A percentile compares a stretch with the other conserved stretches of the same genome.
Evolutionary conservation across 306 rosid genomes (phyloP).

Genomic region (Citrullus colocynthis): DNA sequence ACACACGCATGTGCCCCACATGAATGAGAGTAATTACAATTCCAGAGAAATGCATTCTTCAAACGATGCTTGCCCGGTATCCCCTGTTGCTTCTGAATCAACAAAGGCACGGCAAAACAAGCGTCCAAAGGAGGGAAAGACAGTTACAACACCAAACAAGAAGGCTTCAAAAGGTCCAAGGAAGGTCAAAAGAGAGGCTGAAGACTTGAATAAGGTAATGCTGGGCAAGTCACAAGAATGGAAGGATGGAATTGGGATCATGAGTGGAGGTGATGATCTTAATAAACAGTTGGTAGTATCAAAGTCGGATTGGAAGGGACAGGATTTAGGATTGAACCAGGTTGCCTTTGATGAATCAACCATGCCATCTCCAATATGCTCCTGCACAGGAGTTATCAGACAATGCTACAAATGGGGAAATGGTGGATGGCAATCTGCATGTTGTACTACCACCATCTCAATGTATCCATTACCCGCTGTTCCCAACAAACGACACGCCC

Average conservation of each 20-base stretch:
- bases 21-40: slow-evolving; percentile 52
- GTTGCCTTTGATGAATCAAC: slow-evolving; percentile 87
- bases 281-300: slow-evolving; percentile 52
- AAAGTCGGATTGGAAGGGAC: slow-evolving; percentile 91
- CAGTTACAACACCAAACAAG: slow-evolving; percentile 53
- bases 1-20: slow-evolving; percentile 37
- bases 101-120: slow-evolving; percentile 57
- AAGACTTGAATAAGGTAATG: slow-evolving; percentile 61
- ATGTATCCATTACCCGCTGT: slow-evolving; percentile 92
- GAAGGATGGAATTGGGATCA: slow-evolving; percentile 58
- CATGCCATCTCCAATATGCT: slow-evolving; percentile 90
- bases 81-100: slow-evolving; percentile 37
- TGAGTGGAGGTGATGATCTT: slow-evolving; percentile 56
- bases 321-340: slow-evolving; percentile 83
- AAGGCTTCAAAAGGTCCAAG: slow-evolving; percentile 49
- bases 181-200: slow-evolving; percentile 65
- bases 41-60: slow-evolving; percentile 49
- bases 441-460: slow-evolving; percentile 85
- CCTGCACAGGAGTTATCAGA: slow-evolving; percentile 70
- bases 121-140: slow-evolving; percentile 56
- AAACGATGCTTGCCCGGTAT: slow-evolving; percentile 35
- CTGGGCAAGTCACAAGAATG: slow-evolving; percentile 60
- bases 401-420: slow-evolving; percentile 99
- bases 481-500: slow-evolving; percentile 94
- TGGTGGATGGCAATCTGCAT: slow-evolving; percentile 99